Conservation (phyloP, 208 protist species). For the Wallacemonas sp. region DNA sequence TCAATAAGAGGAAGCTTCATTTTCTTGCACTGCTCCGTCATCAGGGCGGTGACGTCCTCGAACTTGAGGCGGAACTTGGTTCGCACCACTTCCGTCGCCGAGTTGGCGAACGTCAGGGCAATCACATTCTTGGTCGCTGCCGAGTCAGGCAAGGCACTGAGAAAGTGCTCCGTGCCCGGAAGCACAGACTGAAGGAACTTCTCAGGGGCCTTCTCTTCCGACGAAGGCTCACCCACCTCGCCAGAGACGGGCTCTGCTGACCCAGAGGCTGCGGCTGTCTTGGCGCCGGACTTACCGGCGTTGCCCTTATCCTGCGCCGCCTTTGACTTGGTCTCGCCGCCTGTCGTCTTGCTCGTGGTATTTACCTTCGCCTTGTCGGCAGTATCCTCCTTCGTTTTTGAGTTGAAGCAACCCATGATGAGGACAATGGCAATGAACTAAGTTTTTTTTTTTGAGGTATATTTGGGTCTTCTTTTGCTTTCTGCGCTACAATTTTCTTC, state of each 20-base stretch:
- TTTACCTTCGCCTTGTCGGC: conserved; percentile 9
- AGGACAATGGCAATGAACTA: background rate
- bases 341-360: conserved; percentile 21
- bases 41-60: conserved; percentile 43
- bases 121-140: conserved; percentile 53
- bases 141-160: conserved; percentile 53
- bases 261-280: background rate
- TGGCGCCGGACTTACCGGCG: background rate
- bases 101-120: conserved; percentile 80
- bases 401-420: conserved; percentile 59
- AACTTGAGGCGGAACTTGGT: conserved; percentile 84
- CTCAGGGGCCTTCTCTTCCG: conserved; percentile 21
- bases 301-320: background rate
- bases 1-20: conserved; percentile 58
- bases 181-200: conserved; percentile 66
- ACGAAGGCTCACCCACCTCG: background rate
- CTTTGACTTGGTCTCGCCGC: conserved; percentile 4
- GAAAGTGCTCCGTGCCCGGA: conserved; percentile 56
- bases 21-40: conserved; percentile 22
- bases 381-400: conserved; percentile 42
- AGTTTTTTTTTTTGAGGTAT: conserved; percentile 12
- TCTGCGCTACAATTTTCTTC: too few relatives aligned
- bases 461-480: too few relatives aligned
- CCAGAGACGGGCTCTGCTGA: conserved; percentile 11
- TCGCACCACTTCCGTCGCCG: conserved; percentile 74